These are phyloP conservation scores for Coemansia sp. DNA, from an alignment of 192 early-diverging fungal species.

Conservation along the genomic window DNA sequence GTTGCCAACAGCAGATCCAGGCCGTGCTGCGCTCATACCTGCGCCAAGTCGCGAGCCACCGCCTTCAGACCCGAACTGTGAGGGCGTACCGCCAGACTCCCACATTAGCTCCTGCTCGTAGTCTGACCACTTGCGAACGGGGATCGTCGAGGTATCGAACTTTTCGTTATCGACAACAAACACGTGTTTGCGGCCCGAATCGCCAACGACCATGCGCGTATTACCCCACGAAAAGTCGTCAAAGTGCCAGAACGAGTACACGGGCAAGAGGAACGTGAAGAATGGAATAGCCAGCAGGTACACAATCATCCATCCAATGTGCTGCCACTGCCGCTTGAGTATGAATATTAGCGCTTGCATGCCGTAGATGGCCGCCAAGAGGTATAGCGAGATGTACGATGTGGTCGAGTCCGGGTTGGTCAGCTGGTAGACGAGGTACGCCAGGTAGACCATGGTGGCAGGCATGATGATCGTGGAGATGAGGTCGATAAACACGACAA, in stretches of 20 bases:
- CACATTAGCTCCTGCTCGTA: constrained; percentile 65
- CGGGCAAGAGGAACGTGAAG: constrained; percentile 77
- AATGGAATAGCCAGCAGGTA: constrained; percentile 88
- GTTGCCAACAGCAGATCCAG: constrained; percentile 55
- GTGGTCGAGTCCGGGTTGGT: constrained; percentile 58
- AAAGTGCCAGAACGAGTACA: constrained; percentile 99
- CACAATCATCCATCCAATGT: constrained; percentile 97
- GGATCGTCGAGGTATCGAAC: constrained; percentile 75
- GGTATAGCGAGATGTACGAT: constrained; percentile 82
- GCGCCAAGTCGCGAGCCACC: constrained; percentile 44
- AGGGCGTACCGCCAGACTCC: constrained; percentile 45
- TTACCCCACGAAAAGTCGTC: constrained; percentile 99
- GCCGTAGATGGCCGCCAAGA: constrained; percentile 86
- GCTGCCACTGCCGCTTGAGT: constrained; percentile 86
- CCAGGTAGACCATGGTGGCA: constrained; percentile 85
- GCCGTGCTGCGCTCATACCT: constrained; percentile 32
- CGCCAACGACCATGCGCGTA: constrained; percentile 88
- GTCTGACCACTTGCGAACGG: constrained; percentile 78
- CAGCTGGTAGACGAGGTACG: constrained; percentile 76
- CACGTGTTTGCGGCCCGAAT: constrained; percentile 74
- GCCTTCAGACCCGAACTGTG: constrained; percentile 45
- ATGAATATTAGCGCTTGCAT: constrained; percentile 87
- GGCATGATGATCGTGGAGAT: constrained; percentile 93
- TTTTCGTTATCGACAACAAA: constrained; percentile 74
- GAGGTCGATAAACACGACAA: constrained; percentile 93